A percentile compares a stretch with the other conserved stretches of the same genome.
Conservation (phyloP, 306 rosid species). For the Quercus variabilis region DNA sequence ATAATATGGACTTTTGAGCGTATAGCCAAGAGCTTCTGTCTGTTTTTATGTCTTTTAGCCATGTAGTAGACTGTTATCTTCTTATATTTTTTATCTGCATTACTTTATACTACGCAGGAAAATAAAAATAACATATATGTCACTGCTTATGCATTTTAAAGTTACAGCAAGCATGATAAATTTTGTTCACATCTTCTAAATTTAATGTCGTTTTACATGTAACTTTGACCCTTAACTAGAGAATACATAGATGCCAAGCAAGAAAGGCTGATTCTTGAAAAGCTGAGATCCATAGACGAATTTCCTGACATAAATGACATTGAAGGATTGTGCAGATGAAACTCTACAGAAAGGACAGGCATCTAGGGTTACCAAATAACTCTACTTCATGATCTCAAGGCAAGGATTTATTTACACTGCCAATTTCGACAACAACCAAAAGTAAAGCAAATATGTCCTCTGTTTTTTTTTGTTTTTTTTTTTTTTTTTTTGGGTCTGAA, state of each 20-base stretch:
- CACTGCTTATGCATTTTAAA: neutral
- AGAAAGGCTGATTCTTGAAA: constrained; percentile 65
- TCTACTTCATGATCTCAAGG: neutral
- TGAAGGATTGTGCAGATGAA: constrained; percentile 4
- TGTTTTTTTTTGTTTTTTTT: no score
- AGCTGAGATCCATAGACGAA: constrained; percentile 55
- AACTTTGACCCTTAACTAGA: constrained; percentile 34
- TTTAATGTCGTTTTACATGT: constrained; percentile 18
- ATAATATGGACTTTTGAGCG: no score
- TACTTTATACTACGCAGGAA: neutral
- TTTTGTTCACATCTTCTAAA: neutral
- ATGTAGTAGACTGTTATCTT: neutral
- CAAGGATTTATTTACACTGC: neutral
- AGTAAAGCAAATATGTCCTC: no score
- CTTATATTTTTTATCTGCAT: neutral
- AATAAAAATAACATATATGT: neutral
- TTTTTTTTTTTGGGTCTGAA: no score
- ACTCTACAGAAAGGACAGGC: neutral
- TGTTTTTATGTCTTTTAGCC: neutral
- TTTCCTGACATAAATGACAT: constrained; percentile 34
- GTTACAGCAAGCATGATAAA: neutral
- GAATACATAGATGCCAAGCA: constrained; percentile 58
- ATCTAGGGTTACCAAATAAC: neutral
- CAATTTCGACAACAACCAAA: neutral
- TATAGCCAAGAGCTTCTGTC: neutral